Evolutionary conservation across 306 rosid genomes (phyloP).

Genomic region (Parietaria judaica): DNA sequence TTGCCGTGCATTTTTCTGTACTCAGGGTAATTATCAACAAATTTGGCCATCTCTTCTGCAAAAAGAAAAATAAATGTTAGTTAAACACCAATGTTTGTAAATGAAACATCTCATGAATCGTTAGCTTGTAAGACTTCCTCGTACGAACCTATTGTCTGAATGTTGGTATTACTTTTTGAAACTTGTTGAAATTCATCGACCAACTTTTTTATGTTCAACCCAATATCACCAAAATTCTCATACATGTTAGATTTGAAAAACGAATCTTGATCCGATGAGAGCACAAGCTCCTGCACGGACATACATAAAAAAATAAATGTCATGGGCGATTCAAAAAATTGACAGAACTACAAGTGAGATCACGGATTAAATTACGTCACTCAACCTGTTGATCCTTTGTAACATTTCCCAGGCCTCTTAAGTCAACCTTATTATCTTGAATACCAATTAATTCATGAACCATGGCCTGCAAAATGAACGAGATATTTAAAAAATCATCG

Average conservation of each 20-base stretch:
- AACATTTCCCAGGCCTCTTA: slow-evolving; percentile 58
- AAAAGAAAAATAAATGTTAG: slow-evolving; percentile 19
- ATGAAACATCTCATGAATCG: background rate
- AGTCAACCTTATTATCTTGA: slow-evolving; percentile 88
- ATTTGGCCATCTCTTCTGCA: slow-evolving; percentile 95
- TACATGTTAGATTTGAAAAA: slow-evolving; percentile 89
- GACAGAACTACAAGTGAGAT: slow-evolving; percentile 1
- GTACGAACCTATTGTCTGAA: slow-evolving; percentile 86
- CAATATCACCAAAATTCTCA: slow-evolving; percentile 95
- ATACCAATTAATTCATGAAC: slow-evolving; percentile 94
- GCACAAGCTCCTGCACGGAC: slow-evolving; percentile 71
- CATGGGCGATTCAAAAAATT: slow-evolving; percentile 12
- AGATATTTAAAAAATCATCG: background rate
- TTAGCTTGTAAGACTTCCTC: slow-evolving; percentile 1
- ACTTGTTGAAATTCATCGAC: slow-evolving; percentile 94
- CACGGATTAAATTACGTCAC: slow-evolving; percentile 18
- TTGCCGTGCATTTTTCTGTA: slow-evolving; percentile 94
- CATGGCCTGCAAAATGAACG: slow-evolving; percentile 61
- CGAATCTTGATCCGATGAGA: slow-evolving; percentile 86
- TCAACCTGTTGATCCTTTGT: slow-evolving; percentile 90
- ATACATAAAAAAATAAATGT: slow-evolving; percentile 16
- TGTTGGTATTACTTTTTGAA: slow-evolving; percentile 79
- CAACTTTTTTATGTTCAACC: slow-evolving; percentile 86
- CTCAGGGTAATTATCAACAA: slow-evolving; percentile 94
- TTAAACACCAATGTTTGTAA: background rate